phyloP scores from a whole-genome alignment of 345 rosid genomes.

The Heritiera fomes region DNA sequence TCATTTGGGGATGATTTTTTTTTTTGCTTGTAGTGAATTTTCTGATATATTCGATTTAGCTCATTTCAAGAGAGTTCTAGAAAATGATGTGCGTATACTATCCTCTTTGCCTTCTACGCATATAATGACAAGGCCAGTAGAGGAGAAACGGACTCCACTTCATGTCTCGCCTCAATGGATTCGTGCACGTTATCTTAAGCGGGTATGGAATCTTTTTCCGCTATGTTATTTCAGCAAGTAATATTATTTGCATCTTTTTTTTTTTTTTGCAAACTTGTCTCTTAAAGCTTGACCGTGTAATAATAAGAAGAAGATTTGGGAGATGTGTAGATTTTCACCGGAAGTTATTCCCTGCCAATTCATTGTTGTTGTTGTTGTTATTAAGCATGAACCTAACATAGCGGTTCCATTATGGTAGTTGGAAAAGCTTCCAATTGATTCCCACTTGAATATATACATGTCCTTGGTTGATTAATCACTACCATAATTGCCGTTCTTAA shows the following conservation, averaged over 20 bases:
- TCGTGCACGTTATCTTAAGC: conserved; percentile 77
- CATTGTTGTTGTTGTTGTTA: background rate
- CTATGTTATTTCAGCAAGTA: background rate
- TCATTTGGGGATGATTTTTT: conserved; percentile 72
- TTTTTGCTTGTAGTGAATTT: conserved; percentile 72
- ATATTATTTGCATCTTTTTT: background rate
- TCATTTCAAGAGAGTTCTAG: conserved; percentile 79
- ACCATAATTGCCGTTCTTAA: background rate
- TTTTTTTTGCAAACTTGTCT: conserved; percentile 2
- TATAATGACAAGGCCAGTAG: conserved; percentile 81
- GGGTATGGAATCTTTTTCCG: conserved; percentile 46
- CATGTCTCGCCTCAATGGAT: conserved; percentile 90
- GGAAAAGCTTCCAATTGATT: background rate
- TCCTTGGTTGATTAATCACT: background rate
- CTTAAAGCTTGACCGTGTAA: background rate
- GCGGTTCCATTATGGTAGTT: background rate
- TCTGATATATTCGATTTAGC: conserved; percentile 92
- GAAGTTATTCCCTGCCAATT: background rate
- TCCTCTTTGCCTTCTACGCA: conserved; percentile 80
- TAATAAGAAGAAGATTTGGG: background rate
- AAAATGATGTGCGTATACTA: conserved; percentile 77
- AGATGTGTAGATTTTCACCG: background rate
- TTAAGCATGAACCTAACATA: background rate
- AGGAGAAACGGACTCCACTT: conserved; percentile 74
- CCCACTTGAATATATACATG: background rate